These are phyloP conservation scores for Talaromyces thailandensis DNA, from an alignment of 495 filamentous ascomycete genomes.

Conservation along the genomic window DNA sequence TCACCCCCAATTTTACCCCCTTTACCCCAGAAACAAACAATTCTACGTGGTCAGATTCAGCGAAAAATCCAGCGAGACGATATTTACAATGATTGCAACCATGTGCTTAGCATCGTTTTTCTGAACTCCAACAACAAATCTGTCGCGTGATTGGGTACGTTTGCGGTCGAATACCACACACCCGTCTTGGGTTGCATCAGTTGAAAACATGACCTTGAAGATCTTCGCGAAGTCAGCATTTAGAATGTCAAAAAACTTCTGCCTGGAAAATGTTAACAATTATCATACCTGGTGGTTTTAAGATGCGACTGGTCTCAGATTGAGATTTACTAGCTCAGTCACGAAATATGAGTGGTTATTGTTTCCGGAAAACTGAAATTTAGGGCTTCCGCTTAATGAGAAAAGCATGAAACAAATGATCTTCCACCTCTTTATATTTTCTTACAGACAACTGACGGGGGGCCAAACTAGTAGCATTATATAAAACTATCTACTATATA, in stretches of 20 bases:
- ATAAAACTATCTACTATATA: too few species aligned
- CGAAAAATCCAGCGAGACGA: background rate
- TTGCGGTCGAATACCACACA: background rate
- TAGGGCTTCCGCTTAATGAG: too few species aligned
- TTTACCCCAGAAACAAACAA: background rate
- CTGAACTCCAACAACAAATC: background rate
- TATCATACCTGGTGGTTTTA: background rate
- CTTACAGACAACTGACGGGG: too few species aligned
- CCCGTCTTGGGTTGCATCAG: background rate
- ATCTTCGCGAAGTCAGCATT: background rate
- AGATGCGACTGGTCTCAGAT: background rate
- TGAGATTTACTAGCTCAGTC: background rate
- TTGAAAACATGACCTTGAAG: background rate
- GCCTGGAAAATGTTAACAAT: background rate
- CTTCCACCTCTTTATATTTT: too few species aligned
- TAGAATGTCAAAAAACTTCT: background rate
- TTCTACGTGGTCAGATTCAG: background rate
- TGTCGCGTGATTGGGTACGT: background rate
- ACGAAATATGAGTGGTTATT: background rate
- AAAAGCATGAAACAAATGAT: too few species aligned
- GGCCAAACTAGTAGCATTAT: too few species aligned
- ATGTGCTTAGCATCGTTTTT: background rate
- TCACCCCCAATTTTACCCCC: background rate
- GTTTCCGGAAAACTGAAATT: too few species aligned
- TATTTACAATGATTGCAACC: background rate